Conservation (phyloP, 352 stramenopile genomes). For the Globisporangium paddicum region DNA sequence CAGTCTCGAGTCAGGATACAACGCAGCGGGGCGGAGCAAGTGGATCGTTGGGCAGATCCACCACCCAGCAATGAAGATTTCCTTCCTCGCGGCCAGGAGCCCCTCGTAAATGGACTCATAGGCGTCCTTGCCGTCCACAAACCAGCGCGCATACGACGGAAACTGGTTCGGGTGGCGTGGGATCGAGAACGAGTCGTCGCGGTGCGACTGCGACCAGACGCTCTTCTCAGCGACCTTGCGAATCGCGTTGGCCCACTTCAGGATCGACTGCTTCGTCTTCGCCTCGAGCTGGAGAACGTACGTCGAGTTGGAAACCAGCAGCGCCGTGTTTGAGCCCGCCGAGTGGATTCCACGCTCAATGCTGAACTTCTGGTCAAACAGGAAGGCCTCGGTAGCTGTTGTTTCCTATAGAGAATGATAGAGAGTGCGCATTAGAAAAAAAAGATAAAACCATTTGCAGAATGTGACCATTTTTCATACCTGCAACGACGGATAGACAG, state of each 20-base stretch:
- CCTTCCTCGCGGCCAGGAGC: constrained; percentile 56
- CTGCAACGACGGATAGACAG: constrained; percentile 75
- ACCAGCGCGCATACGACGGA: constrained; percentile 70
- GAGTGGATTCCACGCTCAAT: constrained; percentile 77
- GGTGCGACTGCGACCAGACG: constrained; percentile 72
- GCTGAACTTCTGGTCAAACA: constrained; percentile 82
- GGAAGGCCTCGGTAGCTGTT: constrained; percentile 59
- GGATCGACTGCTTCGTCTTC: constrained; percentile 71
- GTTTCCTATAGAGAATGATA: constrained; percentile 34
- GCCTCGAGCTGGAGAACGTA: constrained; percentile 85
- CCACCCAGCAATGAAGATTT: constrained; percentile 91
- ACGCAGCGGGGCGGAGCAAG: constrained; percentile 54
- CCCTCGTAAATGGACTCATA: constrained; percentile 74
- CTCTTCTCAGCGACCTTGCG: constrained; percentile 60
- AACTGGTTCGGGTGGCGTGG: constrained; percentile 59
- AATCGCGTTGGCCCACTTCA: constrained; percentile 85
- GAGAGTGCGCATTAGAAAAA: too few relatives aligned
- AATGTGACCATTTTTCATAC: constrained; percentile 1
- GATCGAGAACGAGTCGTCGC: constrained; percentile 77
- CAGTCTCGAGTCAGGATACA: constrained; percentile 58
- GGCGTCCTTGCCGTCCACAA: constrained; percentile 71
- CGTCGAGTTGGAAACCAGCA: constrained; percentile 78
- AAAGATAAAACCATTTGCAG: background rate
- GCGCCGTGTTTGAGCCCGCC: constrained; percentile 68
- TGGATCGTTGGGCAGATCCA: constrained; percentile 87